These are phyloP conservation scores for Penstemon newberryi DNA, from an alignment of 257 asterid genomes.

Conservation along the genomic window DNA sequence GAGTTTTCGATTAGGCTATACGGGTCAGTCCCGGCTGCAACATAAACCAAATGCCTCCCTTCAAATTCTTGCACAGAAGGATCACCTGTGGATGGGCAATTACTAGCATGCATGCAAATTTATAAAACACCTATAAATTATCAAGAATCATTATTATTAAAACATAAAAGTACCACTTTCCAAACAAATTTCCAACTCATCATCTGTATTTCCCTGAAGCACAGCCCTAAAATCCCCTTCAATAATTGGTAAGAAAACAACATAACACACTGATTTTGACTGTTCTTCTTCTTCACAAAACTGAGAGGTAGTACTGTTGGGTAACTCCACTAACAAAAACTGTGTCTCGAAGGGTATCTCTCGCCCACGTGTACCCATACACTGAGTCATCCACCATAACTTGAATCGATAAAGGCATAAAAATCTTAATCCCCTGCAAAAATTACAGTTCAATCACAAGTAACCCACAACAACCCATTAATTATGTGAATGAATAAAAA, in stretches of 20 bases:
- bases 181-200: conserved; percentile 82
- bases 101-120: background rate
- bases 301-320: conserved; percentile 40
- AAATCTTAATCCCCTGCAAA: conserved; percentile 75
- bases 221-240: conserved; percentile 97
- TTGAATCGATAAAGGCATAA: conserved; percentile 94
- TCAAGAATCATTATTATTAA: no score
- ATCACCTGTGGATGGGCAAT: conserved; percentile 57
- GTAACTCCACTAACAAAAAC: conserved; percentile 74
- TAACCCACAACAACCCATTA: background rate
- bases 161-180: conserved; percentile 66
- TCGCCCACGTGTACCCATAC: conserved; percentile 78
- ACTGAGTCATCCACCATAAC: conserved; percentile 99
- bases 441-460: background rate
- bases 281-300: conserved; percentile 42
- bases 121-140: no score
- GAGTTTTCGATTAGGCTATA: conserved; percentile 85
- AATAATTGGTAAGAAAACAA: conserved; percentile 79
- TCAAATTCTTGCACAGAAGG: conserved; percentile 83
- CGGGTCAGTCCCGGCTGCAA: conserved; percentile 94
- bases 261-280: conserved; percentile 44
- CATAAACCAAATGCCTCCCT: conserved; percentile 77
- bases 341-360: conserved; percentile 90
- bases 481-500: no score
- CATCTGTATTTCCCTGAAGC: conserved; percentile 72